Evolutionary conservation across 2,329 filamentous ascomycete species (phyloP).

Genomic region (Grosmannia serpens): DNA sequence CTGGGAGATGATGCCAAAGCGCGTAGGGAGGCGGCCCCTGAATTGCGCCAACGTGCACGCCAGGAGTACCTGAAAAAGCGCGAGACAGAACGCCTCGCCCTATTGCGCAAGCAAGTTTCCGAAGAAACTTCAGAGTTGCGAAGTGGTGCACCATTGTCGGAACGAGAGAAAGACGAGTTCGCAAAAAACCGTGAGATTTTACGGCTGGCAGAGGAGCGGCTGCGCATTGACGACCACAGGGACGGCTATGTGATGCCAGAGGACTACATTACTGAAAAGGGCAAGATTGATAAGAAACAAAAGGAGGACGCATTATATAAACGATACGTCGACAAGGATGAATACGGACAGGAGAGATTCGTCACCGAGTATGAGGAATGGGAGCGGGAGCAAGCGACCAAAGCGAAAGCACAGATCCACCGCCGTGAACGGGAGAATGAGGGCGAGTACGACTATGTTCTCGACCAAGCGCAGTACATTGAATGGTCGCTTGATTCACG

Average conservation of each 20-base stretch:
- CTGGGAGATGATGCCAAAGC: slow-evolving; percentile 57
- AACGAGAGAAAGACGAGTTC: slow-evolving; percentile 77
- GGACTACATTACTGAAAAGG: slow-evolving; percentile 89
- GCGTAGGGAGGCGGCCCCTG: slow-evolving; percentile 61
- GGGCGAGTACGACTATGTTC: slow-evolving; percentile 81
- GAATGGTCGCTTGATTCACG: slow-evolving; percentile 70
- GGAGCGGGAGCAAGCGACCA: slow-evolving; percentile 80
- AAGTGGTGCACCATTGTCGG: slow-evolving; percentile 62
- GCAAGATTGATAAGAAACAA: slow-evolving; percentile 73
- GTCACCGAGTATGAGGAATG: slow-evolving; percentile 93
- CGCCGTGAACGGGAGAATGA: slow-evolving; percentile 64
- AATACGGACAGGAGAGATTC: slow-evolving; percentile 78
- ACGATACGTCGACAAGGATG: slow-evolving; percentile 77
- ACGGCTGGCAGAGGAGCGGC: slow-evolving; percentile 69
- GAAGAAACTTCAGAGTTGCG: slow-evolving; percentile 77
- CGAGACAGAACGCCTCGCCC: slow-evolving; percentile 70
- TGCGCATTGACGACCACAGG: slow-evolving; percentile 79
- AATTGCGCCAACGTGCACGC: slow-evolving; percentile 70
- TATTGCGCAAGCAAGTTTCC: slow-evolving; percentile 81
- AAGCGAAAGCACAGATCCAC: slow-evolving; percentile 77
- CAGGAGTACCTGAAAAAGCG: slow-evolving; percentile 92
- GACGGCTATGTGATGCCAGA: slow-evolving; percentile 92
- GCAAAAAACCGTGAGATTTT: slow-evolving; percentile 76
- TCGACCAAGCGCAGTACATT: slow-evolving; percentile 82
- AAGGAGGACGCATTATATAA: slow-evolving; percentile 88